Evolutionary conservation across 2,329 filamentous ascomycete species (phyloP), one percentile per base, ranked within the genome.

Genomic region (Whalleya microplaca): DNA sequence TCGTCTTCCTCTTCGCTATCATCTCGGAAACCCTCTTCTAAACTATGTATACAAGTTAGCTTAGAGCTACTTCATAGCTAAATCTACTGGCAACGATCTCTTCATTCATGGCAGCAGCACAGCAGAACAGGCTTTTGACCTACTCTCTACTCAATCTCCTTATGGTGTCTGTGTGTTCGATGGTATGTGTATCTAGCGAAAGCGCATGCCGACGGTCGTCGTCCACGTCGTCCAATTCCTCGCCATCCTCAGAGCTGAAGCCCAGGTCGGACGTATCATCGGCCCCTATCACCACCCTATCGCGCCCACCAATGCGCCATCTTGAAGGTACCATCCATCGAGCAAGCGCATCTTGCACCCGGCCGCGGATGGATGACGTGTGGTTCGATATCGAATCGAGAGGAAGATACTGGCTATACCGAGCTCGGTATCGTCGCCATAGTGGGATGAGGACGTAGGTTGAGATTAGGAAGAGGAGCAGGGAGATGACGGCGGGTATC

Each of bases 1-100:
- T 66, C 59, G 21, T 67, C 71, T 52, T 86, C 84, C 40, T 88
- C 85, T 53, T 88, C 85, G 69, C 88, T 90, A 64, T 90, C 87
- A 70, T 91, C 88, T 73, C 84, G 84, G 69, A 91, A 91, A 0
- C 87, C 88, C 66, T 88, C 83, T 71, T 94, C 90, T 49, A 94
- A 73, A 65, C 78, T 80, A 64, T 32, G 59, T 59, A 12, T 50
- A 46, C 46, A 51, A 51, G 62, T 69, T 59, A 69, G 68, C 53
- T 42, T 9, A 19, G 3, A 12, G 14, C 32, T 37, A 6, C 3
- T 37, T 37, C 32, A 37, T 16, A 37, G 14, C 4, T 3, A 14
- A 16, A 37, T 7, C 23, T 6, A 37, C 7, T 37, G 7, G 10
- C 10, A 12, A 37, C 10, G 14, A 37, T 5, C 32, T 37, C 10